Conservation (phyloP, 768 basidiomycete species). For the Podaxis sp. region DNA sequence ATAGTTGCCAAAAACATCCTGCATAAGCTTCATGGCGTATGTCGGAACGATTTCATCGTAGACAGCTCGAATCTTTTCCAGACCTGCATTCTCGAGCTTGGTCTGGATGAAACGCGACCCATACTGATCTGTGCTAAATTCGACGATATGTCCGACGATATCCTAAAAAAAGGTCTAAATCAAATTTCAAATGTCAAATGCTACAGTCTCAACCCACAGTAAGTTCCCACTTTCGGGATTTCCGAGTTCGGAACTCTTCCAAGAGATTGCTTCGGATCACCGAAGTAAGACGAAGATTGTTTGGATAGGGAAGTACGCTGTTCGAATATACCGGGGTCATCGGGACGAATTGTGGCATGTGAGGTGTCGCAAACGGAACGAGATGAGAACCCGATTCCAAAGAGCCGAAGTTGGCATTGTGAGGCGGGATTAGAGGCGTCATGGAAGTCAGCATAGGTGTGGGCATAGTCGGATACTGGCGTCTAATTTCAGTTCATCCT, state of each 20-base stretch:
- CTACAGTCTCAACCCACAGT: conserved; percentile 43
- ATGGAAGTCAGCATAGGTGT: conserved; percentile 11
- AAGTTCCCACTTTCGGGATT: conserved; percentile 78
- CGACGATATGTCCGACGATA: conserved; percentile 79
- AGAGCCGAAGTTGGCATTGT: conserved; percentile 44
- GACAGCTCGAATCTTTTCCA: conserved; percentile 45
- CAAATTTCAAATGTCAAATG: not conserved
- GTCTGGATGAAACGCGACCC: conserved; percentile 99
- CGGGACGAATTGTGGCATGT: conserved; percentile 6
- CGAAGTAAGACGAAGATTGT: not conserved
- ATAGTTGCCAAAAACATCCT: conserved; percentile 97
- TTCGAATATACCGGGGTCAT: conserved; percentile 7
- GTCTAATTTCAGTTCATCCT: not conserved
- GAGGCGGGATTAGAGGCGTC: conserved; percentile 12
- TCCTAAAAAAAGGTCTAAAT: conserved; percentile 49
- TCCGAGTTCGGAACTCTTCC: conserved; percentile 84
- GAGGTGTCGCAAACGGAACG: conserved; percentile 4
- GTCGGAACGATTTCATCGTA: conserved; percentile 87
- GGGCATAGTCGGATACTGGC: conserved; percentile 5
- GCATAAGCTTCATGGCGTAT: conserved; percentile 73
- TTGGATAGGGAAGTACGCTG: conserved; percentile 5
- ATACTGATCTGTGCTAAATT: conserved; percentile 93
- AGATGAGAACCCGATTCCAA: conserved; percentile 4
- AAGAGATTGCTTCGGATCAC: conserved; percentile 36
- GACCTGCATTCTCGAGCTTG: conserved; percentile 60